These are phyloP conservation scores for Cryptococcus sp. DNA, from an alignment of 1,284 basidiomycete species.

Conservation along the genomic window DNA sequence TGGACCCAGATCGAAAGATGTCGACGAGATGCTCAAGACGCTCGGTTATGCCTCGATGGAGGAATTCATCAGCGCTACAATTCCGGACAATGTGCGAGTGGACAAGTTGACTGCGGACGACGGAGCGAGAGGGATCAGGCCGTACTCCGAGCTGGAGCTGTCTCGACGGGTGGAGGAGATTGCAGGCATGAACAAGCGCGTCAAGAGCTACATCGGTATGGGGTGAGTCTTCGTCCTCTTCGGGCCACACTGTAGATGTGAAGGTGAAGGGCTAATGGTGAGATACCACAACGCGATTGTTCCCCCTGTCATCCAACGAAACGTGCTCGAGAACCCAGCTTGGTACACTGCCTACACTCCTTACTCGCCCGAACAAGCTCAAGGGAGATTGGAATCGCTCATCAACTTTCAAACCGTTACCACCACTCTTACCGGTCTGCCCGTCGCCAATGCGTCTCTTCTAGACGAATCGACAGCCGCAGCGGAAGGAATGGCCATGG, in stretches of 20 bases:
- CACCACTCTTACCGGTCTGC: slow-evolving; percentile 87
- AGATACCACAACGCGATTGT: slow-evolving; percentile 86
- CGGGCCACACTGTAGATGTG: neutral
- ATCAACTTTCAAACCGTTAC: slow-evolving; percentile 98
- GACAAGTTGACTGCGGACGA: slow-evolving; percentile 58
- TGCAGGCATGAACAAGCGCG: slow-evolving; percentile 69
- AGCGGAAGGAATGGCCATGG: slow-evolving; percentile 64
- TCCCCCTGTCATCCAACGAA: slow-evolving; percentile 86
- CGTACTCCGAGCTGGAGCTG: slow-evolving; percentile 83
- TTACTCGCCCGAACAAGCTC: slow-evolving; percentile 48
- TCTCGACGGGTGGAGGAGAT: slow-evolving; percentile 68
- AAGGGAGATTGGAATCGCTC: slow-evolving; percentile 83
- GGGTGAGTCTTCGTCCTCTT: slow-evolving; percentile 54
- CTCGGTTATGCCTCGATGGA: slow-evolving; percentile 83
- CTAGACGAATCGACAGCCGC: slow-evolving; percentile 90
- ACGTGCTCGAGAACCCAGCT: slow-evolving; percentile 92
- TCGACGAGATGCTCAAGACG: slow-evolving; percentile 67
- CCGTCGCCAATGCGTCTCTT: slow-evolving; percentile 89
- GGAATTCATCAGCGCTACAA: slow-evolving; percentile 70
- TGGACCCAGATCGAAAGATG: slow-evolving; percentile 73
- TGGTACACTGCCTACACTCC: slow-evolving; percentile 99
- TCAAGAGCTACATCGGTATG: slow-evolving; percentile 95
- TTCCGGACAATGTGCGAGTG: slow-evolving; percentile 74
- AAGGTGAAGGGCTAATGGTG: neutral
- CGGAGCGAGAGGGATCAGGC: slow-evolving; percentile 54